Percentiles rank a stretch among this genome's conserved stretches.
Evolutionary conservation across 768 basidiomycete genomes (phyloP).

Genomic region (Hericium erinaceus): DNA sequence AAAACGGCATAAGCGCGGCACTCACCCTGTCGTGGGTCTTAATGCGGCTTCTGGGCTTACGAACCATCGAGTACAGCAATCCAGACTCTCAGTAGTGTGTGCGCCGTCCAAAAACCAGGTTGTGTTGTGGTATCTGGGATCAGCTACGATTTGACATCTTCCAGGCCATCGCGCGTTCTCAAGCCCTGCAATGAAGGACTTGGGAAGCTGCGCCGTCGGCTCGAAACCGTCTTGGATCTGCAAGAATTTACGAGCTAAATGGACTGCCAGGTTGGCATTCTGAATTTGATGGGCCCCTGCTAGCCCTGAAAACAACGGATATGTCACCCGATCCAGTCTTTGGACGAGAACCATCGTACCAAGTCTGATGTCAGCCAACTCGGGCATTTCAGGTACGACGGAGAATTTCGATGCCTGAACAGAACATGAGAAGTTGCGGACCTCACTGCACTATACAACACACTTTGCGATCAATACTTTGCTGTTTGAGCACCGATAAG

Average conservation of each 20-base stretch:
- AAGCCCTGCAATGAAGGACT: conserved; percentile 52
- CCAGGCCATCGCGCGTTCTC: conserved; percentile 82
- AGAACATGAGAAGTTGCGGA: conserved; percentile 2
- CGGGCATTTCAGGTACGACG: conserved; percentile 44
- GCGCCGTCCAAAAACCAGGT: conserved; percentile 96
- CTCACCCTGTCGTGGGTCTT: conserved; percentile 14
- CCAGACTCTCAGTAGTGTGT: conserved; percentile 86
- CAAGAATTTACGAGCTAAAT: conserved; percentile 62
- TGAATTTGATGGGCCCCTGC: conserved; percentile 78
- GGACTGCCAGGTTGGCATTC: conserved; percentile 82
- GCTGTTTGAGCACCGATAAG: conserved; percentile 53
- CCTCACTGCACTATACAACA: conserved; percentile 1
- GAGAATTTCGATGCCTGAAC: conserved; percentile 58
- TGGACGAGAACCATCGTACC: conserved; percentile 32
- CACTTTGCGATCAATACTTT: conserved; percentile 62
- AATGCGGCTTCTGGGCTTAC: conserved; percentile 49
- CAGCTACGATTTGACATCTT: conserved; percentile 77
- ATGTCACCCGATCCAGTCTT: neutral
- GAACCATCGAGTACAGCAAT: conserved; percentile 87
- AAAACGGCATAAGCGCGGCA: neutral
- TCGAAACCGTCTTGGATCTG: conserved; percentile 21
- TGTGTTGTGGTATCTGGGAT: conserved; percentile 39
- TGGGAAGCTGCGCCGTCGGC: conserved; percentile 32
- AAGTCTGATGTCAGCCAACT: conserved; percentile 46
- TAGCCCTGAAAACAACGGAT: conserved; percentile 46